phyloP scores from a whole-genome alignment of 129 eudicot genomes.

The Sambucus nigra region DNA sequence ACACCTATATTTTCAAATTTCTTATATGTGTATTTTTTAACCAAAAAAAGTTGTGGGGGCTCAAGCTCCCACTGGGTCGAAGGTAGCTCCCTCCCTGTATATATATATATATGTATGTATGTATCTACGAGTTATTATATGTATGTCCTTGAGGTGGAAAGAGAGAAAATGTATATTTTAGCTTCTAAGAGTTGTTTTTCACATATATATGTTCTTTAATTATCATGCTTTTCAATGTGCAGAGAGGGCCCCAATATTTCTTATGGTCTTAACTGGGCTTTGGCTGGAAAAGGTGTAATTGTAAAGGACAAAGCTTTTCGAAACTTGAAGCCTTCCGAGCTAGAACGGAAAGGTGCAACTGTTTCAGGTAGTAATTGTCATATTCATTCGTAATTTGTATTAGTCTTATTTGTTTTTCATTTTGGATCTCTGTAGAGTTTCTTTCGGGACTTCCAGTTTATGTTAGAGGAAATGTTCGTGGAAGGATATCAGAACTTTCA shows the following conservation, averaged over 20 bases:
- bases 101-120: too few species aligned
- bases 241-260: conserved; percentile 19
- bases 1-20: too few species aligned
- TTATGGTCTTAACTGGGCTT: conserved; percentile 26
- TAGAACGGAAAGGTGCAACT: conserved; percentile 24
- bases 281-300: conserved; percentile 27
- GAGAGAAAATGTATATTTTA: too few species aligned
- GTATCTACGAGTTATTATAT: too few species aligned
- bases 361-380: conserved; percentile 11
- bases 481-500: conserved; percentile 16
- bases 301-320: conserved; percentile 26
- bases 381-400: background rate
- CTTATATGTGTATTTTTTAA: too few species aligned
- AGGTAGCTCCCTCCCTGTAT: too few species aligned
- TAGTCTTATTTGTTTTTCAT: background rate
- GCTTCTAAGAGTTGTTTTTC: background rate
- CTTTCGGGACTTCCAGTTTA: conserved; percentile 19
- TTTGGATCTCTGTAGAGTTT: conserved; percentile 13
- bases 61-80: too few species aligned
- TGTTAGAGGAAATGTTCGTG: conserved; percentile 15
- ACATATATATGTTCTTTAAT: background rate
- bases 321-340: conserved; percentile 22
- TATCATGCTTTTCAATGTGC: background rate
- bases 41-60: too few species aligned
- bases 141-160: background rate